Evolutionary conservation across 805 yeast species (phyloP).

Genomic region (Torulaspora quercuum): DNA sequence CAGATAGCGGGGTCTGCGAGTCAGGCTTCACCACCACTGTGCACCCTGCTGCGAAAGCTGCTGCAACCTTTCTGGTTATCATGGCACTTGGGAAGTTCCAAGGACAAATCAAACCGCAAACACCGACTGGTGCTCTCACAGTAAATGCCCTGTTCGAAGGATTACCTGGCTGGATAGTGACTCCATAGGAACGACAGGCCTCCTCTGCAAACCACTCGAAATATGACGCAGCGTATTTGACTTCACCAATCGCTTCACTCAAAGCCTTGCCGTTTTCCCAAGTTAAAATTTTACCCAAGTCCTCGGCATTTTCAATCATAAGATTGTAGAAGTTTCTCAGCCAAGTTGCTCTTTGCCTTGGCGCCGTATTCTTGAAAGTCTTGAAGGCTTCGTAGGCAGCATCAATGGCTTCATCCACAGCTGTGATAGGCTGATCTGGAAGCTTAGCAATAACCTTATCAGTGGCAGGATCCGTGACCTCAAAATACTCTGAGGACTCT

Average conservation of each 20-base stretch:
- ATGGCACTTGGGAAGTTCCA: slow-evolving; percentile 68
- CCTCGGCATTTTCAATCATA: slow-evolving; percentile 54
- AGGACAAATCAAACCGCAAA: slow-evolving; percentile 60
- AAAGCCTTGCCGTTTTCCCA: slow-evolving; percentile 62
- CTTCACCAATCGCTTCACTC: slow-evolving; percentile 52
- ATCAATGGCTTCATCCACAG: slow-evolving; percentile 55
- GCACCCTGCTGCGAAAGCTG: slow-evolving; percentile 65
- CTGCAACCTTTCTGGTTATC: slow-evolving; percentile 63
- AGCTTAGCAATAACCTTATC: slow-evolving; percentile 55
- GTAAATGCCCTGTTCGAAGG: slow-evolving; percentile 51
- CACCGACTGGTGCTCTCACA: slow-evolving; percentile 58
- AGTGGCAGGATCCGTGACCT: slow-evolving; percentile 75
- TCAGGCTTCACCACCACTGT: slow-evolving; percentile 60
- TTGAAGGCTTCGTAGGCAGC: slow-evolving; percentile 47
- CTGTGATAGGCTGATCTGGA: slow-evolving; percentile 57
- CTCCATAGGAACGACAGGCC: slow-evolving; percentile 54
- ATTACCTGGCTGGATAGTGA: slow-evolving; percentile 53
- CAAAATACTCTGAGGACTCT: slow-evolving; percentile 46
- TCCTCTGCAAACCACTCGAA: slow-evolving; percentile 85
- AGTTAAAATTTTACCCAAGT: slow-evolving; percentile 52
- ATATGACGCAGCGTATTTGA: slow-evolving; percentile 63
- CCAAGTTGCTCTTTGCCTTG: slow-evolving; percentile 50
- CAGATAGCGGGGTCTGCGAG: slow-evolving; percentile 57
- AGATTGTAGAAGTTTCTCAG: slow-evolving; percentile 48
- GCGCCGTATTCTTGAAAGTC: slow-evolving; percentile 45